Conservation (phyloP, 2,329 filamentous ascomycete genomes). For the Teratosphaeriaceae sp. region DNA sequence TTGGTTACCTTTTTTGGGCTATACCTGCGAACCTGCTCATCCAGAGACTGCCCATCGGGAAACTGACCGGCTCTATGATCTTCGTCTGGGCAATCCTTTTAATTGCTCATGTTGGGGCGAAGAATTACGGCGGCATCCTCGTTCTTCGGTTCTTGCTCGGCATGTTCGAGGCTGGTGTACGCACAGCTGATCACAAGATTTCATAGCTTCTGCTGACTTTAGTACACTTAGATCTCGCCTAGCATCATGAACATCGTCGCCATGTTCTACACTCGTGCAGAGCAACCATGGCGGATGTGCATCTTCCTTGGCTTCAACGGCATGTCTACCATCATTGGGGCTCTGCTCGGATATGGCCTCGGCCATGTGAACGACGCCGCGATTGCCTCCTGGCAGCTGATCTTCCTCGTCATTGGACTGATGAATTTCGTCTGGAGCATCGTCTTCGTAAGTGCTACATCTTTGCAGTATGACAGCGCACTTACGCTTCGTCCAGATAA, state of each 20-base stretch:
- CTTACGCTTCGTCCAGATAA: not conserved
- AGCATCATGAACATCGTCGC: constrained; percentile 21
- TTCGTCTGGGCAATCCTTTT: constrained; percentile 38
- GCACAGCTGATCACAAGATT: no score
- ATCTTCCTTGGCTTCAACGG: constrained; percentile 35
- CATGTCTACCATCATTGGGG: constrained; percentile 32
- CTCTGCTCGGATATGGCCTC: constrained; percentile 29
- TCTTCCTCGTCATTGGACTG: constrained; percentile 9
- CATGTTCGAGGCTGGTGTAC: constrained; percentile 36
- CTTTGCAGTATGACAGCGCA: not conserved
- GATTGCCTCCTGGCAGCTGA: constrained; percentile 8
- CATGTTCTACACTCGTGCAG: constrained; percentile 10
- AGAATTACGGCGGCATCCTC: constrained; percentile 37
- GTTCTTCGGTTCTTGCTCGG: constrained; percentile 47
- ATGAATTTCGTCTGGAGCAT: constrained; percentile 14
- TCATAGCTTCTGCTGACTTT: no score
- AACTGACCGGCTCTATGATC: constrained; percentile 32
- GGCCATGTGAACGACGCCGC: constrained; percentile 6
- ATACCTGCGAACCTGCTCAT: constrained; percentile 34
- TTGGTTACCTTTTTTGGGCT: constrained; percentile 39
- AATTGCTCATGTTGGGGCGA: constrained; percentile 32
- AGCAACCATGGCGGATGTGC: constrained; percentile 32
- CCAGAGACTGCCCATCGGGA: constrained; percentile 22
- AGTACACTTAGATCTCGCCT: no score
- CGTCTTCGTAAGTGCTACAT: constrained; percentile 7